A percentile compares a stretch with the other conserved stretches of the same genome.
Evolutionary conservation across 2,329 filamentous ascomycete genomes (phyloP).

Genomic region (Bipolaris zeicola): DNA sequence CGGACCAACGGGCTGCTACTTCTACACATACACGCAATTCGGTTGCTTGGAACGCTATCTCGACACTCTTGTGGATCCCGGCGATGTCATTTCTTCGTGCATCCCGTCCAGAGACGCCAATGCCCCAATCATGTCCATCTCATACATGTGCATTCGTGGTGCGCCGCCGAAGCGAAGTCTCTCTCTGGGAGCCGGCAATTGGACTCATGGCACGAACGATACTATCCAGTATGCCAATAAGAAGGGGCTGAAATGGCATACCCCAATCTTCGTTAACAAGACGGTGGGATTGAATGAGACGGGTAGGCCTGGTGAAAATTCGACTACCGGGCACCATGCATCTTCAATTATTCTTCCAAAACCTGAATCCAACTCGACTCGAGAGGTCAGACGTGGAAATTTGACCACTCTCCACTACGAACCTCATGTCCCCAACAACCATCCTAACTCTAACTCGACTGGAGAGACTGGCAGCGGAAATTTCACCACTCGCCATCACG

Average conservation of each 20-base stretch:
- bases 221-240: no score
- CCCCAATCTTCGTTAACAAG: no score
- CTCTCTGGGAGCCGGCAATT: no score
- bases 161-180: background rate
- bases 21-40: conserved; percentile 17
- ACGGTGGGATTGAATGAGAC: no score
- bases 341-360: no score
- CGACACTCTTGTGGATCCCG: conserved; percentile 2
- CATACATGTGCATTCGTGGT: background rate
- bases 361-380: no score
- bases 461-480: background rate
- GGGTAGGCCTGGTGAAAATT: no score
- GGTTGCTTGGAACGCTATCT: conserved; percentile 12
- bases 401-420: background rate
- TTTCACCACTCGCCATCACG: background rate
- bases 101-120: background rate
- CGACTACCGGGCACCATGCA: no score
- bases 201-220: no score
- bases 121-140: background rate
- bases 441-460: background rate
- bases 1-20: conserved; percentile 14
- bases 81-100: conserved; percentile 15
- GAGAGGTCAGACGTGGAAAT: no score
- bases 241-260: no score
- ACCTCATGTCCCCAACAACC: background rate